Evolutionary conservation across 108 stramenopile genomes (phyloP).

Genomic region (Stephanodiscus minutulus): DNA sequence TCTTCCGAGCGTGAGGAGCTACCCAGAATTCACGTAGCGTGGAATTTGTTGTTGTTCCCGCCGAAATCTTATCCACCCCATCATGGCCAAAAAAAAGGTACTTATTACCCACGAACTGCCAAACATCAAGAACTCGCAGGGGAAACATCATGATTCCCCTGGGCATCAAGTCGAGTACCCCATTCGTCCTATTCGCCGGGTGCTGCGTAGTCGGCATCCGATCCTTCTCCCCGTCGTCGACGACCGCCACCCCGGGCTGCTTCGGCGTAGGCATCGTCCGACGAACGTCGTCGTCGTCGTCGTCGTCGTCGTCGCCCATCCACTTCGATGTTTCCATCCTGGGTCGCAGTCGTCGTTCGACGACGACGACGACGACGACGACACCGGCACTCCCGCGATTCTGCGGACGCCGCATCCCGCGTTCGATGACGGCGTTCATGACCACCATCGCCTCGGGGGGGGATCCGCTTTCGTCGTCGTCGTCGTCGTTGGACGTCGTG

Average conservation of each 20-base stretch:
- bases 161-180: background rate
- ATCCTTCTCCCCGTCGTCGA: background rate
- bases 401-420: background rate
- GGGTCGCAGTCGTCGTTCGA: no score
- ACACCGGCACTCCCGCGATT: background rate
- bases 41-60: no score
- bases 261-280: background rate
- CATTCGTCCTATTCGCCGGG: background rate
- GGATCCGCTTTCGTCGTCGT: background rate
- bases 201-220: background rate
- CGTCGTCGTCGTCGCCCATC: background rate
- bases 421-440: no score
- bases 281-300: background rate
- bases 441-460: background rate
- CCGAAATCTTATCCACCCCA: no score
- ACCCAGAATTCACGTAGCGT: no score
- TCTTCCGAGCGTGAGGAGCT: no score
- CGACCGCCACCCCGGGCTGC: no score
- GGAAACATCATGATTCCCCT: conserved; percentile 2
- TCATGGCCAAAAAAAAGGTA: no score
- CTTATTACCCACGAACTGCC: no score
- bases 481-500: background rate
- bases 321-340: no score
- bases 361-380: background rate
- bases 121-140: no score